phyloP scores from a whole-genome alignment of 2,329 filamentous ascomycete species.

The Aspergillus aculeatus region DNA sequence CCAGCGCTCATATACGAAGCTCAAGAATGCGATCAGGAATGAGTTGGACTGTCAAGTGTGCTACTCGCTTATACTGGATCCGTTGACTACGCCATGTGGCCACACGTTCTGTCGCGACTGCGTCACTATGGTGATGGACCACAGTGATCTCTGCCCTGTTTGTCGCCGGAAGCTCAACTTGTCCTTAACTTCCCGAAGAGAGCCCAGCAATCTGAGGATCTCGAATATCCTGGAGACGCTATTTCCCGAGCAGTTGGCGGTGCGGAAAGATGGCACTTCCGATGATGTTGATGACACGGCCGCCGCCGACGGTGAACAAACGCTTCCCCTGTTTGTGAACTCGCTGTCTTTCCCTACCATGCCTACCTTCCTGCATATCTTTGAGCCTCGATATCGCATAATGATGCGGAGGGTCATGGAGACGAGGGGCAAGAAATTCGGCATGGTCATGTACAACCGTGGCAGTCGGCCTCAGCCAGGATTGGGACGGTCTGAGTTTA shows the following conservation, averaged over 20 bases:
- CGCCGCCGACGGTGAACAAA: constrained; percentile 54
- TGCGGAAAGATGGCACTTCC: constrained; percentile 52
- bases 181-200: constrained; percentile 48
- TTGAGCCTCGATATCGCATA: constrained; percentile 85
- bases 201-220: constrained; percentile 63
- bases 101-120: constrained; percentile 87
- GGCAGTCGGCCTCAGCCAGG: constrained; percentile 53
- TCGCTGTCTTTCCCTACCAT: constrained; percentile 78
- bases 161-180: constrained; percentile 68
- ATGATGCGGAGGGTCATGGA: constrained; percentile 81
- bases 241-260: constrained; percentile 65
- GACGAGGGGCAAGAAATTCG: constrained; percentile 69
- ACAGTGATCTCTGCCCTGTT: constrained; percentile 74
- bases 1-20: constrained; percentile 50
- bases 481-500: constrained; percentile 58
- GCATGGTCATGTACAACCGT: constrained; percentile 74
- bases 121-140: constrained; percentile 71
- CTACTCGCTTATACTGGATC: constrained; percentile 76
- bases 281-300: constrained; percentile 55
- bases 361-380: constrained; percentile 86
- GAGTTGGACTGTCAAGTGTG: constrained; percentile 90
- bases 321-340: constrained; percentile 75
- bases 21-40: constrained; percentile 62
- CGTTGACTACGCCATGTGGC: constrained; percentile 79
- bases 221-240: constrained; percentile 63